Conservation (phyloP, 164 flowering plant genomes). For the Vitis labrusca region DNA sequence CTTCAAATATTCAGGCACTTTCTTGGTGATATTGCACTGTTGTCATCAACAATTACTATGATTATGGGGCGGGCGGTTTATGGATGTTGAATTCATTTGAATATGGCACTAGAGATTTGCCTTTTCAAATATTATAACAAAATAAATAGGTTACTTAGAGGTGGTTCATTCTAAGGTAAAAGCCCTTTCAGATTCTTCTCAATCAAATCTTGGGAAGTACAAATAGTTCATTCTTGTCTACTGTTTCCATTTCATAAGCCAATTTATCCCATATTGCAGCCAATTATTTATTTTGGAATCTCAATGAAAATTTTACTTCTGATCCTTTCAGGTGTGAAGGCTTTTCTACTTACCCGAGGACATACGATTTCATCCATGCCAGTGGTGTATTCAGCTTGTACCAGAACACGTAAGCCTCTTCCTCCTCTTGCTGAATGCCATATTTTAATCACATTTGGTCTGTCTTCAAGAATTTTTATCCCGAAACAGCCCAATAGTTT, state of each 20-base stretch:
- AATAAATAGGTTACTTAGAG: neutral
- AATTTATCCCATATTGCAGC: neutral
- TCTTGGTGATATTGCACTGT: neutral
- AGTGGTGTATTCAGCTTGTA: constrained; percentile 75
- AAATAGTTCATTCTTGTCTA: neutral
- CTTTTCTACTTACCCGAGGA: constrained; percentile 89
- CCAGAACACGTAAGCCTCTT: constrained; percentile 55
- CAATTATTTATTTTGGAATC: neutral
- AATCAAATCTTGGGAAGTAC: neutral
- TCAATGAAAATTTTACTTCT: constrained; percentile 5
- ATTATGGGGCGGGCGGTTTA: too few species aligned
- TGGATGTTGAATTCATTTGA: neutral
- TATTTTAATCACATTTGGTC: constrained; percentile 1
- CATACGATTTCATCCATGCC: constrained; percentile 81
- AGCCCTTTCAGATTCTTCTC: neutral
- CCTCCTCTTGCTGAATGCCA: constrained; percentile 4
- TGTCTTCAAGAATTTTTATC: constrained; percentile 1
- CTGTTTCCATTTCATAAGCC: neutral
- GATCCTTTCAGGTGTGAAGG: constrained; percentile 77
- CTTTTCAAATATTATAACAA: too few species aligned
- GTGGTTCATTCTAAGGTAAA: neutral
- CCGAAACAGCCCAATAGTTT: neutral
- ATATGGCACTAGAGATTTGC: too few species aligned
- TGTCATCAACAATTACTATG: neutral
- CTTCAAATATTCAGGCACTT: neutral